A percentile compares a stretch with the other conserved stretches of the same genome.
Evolutionary conservation across 75 land plant species (phyloP).

Genomic region (Sequoia sempervirens): DNA sequence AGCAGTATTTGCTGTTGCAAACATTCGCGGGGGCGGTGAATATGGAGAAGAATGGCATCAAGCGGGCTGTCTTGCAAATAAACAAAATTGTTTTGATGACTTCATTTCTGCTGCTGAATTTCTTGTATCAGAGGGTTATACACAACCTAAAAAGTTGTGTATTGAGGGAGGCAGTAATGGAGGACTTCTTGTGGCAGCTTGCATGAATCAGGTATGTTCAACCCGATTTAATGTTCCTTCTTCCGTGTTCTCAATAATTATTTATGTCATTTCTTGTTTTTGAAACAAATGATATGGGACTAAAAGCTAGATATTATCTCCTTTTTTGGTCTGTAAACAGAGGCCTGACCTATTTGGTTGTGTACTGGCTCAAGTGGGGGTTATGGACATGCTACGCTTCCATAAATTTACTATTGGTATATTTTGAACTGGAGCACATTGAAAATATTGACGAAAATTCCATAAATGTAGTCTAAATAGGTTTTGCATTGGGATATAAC

Average conservation of each 20-base stretch:
- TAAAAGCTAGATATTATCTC: background rate
- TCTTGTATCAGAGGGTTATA: conserved; percentile 73
- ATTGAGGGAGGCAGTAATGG: conserved; percentile 99
- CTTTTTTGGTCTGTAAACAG: conserved; percentile 30
- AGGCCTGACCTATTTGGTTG: conserved; percentile 98
- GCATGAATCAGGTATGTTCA: conserved; percentile 84
- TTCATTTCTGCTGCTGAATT: conserved; percentile 83
- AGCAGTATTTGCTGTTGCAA: conserved; percentile 74
- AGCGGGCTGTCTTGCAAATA: conserved; percentile 76
- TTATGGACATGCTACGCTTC: conserved; percentile 97
- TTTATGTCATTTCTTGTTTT: background rate
- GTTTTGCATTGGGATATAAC: background rate
- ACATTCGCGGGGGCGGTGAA: conserved; percentile 97
- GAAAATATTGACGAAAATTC: background rate
- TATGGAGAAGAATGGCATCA: conserved; percentile 99
- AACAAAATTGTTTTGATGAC: conserved; percentile 98
- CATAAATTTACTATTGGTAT: conserved; percentile 98
- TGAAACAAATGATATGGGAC: background rate
- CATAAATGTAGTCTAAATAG: background rate
- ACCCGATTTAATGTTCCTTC: background rate
- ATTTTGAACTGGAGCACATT: background rate
- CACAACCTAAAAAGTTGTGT: conserved; percentile 66
- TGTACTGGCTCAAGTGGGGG: conserved; percentile 98
- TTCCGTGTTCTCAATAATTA: background rate
- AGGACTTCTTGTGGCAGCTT: conserved; percentile 91